phyloP scores from a whole-genome alignment of 345 rosid species.

The Jatropha curcas region DNA sequence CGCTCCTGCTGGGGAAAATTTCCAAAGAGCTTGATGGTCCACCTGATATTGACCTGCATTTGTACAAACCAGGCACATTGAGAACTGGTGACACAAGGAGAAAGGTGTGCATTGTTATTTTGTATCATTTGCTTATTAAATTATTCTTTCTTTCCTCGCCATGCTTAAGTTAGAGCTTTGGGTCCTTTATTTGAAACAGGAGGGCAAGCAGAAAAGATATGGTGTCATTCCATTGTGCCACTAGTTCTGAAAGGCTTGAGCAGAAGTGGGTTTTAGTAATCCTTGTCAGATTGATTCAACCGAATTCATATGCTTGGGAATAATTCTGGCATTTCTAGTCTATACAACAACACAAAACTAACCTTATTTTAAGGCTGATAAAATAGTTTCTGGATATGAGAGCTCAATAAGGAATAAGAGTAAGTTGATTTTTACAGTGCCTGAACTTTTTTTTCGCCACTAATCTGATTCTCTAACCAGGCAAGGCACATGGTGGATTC shows the following conservation, averaged over 20 bases:
- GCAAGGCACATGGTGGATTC: constrained; percentile 93
- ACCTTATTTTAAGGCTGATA: no score
- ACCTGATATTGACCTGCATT: constrained; percentile 95
- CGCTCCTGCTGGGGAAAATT: constrained; percentile 65
- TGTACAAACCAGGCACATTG: constrained; percentile 61
- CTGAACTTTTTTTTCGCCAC: constrained; percentile 6
- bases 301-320: neutral
- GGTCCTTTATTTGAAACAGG: constrained; percentile 46
- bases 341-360: no score
- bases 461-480: constrained; percentile 40
- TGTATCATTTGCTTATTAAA: constrained; percentile 1
- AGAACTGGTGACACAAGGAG: constrained; percentile 48
- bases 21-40: constrained; percentile 61
- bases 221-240: constrained; percentile 83
- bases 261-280: constrained; percentile 73
- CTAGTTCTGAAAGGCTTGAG: constrained; percentile 86
- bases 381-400: neutral
- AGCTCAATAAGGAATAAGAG: constrained; percentile 4
- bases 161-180: neutral
- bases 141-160: constrained; percentile 7
- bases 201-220: constrained; percentile 57
- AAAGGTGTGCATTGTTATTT: constrained; percentile 47
- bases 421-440: neutral
- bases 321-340: neutral
- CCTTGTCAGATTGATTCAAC: neutral